Evolutionary conservation across 148 eudicot species (phyloP).

Genomic region (Bassia scoparia): DNA sequence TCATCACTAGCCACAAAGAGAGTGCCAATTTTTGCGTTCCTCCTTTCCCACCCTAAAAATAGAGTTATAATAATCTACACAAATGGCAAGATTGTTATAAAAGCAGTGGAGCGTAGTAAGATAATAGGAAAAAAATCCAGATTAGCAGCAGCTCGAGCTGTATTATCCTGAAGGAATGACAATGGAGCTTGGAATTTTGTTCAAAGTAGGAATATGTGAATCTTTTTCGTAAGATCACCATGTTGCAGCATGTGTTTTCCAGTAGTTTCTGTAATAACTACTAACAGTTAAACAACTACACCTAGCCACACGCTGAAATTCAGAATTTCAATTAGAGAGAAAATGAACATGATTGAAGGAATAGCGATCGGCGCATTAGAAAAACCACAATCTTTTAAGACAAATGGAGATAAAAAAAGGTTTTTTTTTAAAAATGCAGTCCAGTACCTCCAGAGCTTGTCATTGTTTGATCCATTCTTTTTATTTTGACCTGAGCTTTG

Average conservation of each 20-base stretch:
- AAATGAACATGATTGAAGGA: constrained; percentile 10
- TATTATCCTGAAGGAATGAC: constrained; percentile 54
- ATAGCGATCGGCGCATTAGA: background rate
- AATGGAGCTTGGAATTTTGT: constrained; percentile 83
- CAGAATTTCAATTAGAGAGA: constrained; percentile 6
- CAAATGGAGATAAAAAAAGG: background rate
- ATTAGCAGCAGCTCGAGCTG: constrained; percentile 69
- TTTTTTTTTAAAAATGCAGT: constrained; percentile 7
- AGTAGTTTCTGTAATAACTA: constrained; percentile 84
- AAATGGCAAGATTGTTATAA: background rate
- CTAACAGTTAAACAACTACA: constrained; percentile 81
- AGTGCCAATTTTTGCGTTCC: constrained; percentile 90
- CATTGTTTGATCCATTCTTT: constrained; percentile 80
- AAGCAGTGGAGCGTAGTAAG: background rate
- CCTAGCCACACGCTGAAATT: constrained; percentile 84
- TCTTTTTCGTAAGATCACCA: constrained; percentile 82
- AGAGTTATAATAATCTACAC: background rate
- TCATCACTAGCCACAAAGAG: constrained; percentile 80
- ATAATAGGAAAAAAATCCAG: constrained; percentile 47
- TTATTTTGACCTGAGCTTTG: constrained; percentile 92
- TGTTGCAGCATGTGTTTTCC: constrained; percentile 87
- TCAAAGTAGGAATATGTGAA: constrained; percentile 86
- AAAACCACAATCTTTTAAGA: background rate
- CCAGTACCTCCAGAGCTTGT: constrained; percentile 88
- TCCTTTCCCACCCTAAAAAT: constrained; percentile 80